These are phyloP conservation scores for Neoascochyta sp. DNA, from an alignment of 2,329 filamentous ascomycete genomes.

Conservation along the genomic window DNA sequence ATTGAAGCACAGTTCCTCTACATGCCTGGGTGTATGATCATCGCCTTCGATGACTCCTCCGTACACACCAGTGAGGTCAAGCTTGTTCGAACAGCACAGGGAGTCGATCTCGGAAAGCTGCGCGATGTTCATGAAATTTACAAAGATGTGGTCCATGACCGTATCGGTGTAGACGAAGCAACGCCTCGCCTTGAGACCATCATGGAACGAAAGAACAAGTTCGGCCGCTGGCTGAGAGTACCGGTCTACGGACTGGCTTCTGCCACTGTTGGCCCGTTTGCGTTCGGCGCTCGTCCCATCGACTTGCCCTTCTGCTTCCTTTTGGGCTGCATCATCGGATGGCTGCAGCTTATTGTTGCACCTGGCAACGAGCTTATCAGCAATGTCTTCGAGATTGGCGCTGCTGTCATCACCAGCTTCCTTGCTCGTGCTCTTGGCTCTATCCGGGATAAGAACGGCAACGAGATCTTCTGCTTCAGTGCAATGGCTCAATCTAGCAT, in stretches of 20 bases:
- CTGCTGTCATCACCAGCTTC: constrained; percentile 50
- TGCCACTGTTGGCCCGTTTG: constrained; percentile 72
- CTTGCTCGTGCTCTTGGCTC: constrained; percentile 49
- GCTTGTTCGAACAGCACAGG: constrained; percentile 64
- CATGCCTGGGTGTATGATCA: constrained; percentile 88
- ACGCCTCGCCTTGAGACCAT: constrained; percentile 61
- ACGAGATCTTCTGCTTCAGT: constrained; percentile 49
- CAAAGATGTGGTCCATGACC: constrained; percentile 76
- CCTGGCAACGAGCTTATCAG: constrained; percentile 68
- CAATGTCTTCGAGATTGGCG: constrained; percentile 51
- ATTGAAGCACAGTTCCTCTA: constrained; percentile 89
- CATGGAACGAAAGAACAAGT: constrained; percentile 55
- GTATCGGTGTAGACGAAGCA: constrained; percentile 68
- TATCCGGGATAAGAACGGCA: constrained; percentile 37
- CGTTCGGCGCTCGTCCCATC: constrained; percentile 71
- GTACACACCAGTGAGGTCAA: constrained; percentile 80
- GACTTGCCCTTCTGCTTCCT: constrained; percentile 75
- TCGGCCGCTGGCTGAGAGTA: constrained; percentile 49
- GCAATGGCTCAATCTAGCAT: constrained; percentile 51
- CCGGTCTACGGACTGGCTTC: constrained; percentile 72
- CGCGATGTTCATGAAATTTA: constrained; percentile 73
- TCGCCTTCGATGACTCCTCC: constrained; percentile 74
- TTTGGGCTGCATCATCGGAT: constrained; percentile 69
- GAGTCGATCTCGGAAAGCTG: constrained; percentile 69
- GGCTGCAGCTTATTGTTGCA: constrained; percentile 70